These are phyloP conservation scores for Cavenderia fasciculata DNA, from an alignment of 78 protist species.

Conservation along the genomic window DNA sequence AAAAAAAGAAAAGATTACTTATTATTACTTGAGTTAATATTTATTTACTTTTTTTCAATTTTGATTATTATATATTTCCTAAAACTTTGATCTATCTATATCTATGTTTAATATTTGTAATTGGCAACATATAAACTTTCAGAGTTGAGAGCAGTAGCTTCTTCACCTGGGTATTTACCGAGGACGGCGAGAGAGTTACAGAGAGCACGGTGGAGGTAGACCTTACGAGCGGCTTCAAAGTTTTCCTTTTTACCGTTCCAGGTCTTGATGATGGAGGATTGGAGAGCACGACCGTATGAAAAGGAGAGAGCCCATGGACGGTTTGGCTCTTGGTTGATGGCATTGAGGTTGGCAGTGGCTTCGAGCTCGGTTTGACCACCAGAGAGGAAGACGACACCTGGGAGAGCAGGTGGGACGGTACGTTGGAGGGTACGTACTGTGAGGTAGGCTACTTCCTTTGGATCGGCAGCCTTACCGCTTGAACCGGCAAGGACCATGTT, in stretches of 20 bases:
- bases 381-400: constrained; percentile 95
- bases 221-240: constrained; percentile 63
- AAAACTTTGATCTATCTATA: too few species aligned
- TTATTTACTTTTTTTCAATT: background rate
- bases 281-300: constrained; percentile 94
- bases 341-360: constrained; percentile 93
- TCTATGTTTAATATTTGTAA: constrained; percentile 64
- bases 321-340: constrained; percentile 83
- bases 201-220: constrained; percentile 65
- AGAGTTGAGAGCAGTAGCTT: constrained; percentile 24
- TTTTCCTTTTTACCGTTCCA: constrained; percentile 52
- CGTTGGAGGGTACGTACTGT: constrained; percentile 92
- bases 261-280: constrained; percentile 16
- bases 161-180: constrained; percentile 62
- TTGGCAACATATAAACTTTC: constrained; percentile 51
- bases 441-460: constrained; percentile 84
- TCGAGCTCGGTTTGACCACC: constrained; percentile 96
- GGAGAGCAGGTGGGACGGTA: constrained; percentile 96
- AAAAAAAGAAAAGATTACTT: background rate
- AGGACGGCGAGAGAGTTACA: constrained; percentile 59
- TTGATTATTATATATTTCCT: background rate
- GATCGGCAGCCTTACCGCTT: constrained; percentile 7
- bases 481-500: constrained; percentile 93
- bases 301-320: constrained; percentile 94
- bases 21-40: background rate